phyloP scores from a whole-genome alignment of 2,329 filamentous ascomycete genomes.

The Ceratocystis ficicola region DNA sequence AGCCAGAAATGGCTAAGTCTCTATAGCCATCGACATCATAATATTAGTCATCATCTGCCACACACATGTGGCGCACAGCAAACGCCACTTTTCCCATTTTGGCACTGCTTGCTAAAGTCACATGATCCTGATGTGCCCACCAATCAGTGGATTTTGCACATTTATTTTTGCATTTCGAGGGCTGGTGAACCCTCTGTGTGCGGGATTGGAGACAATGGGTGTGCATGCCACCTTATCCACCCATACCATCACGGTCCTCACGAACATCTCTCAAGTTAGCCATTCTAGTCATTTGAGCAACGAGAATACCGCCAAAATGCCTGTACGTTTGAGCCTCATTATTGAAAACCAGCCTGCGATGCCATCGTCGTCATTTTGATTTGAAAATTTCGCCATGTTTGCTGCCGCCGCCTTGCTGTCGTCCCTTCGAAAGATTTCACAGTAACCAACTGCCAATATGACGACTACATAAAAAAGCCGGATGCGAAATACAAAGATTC shows the following conservation, averaged over 20 bases:
- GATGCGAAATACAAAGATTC: not conserved
- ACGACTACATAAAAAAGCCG: not conserved
- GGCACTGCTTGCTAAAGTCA: not conserved
- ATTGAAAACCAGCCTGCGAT: constrained; percentile 14
- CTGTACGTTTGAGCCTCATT: constrained; percentile 21
- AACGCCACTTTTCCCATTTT: constrained; percentile 12
- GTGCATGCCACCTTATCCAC: constrained; percentile 22
- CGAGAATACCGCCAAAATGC: constrained; percentile 23
- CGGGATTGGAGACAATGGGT: constrained; percentile 10
- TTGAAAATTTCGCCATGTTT: constrained; percentile 18
- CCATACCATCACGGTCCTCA: constrained; percentile 20
- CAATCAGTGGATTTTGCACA: constrained; percentile 22
- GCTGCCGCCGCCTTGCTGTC: not conserved
- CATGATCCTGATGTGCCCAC: constrained; percentile 13
- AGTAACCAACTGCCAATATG: not conserved
- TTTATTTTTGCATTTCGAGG: constrained; percentile 20
- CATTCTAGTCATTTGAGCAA: constrained; percentile 23
- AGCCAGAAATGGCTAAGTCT: constrained; percentile 7
- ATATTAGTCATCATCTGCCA: constrained; percentile 16
- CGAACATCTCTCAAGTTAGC: constrained; percentile 22
- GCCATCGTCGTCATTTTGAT: constrained; percentile 14
- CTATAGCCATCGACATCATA: constrained; percentile 9
- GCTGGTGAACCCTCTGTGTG: constrained; percentile 21
- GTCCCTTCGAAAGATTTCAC: not conserved
- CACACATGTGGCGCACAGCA: not conserved